Conservation (phyloP, 345 rosid genomes). For the Moricandia moricandioides region DNA sequence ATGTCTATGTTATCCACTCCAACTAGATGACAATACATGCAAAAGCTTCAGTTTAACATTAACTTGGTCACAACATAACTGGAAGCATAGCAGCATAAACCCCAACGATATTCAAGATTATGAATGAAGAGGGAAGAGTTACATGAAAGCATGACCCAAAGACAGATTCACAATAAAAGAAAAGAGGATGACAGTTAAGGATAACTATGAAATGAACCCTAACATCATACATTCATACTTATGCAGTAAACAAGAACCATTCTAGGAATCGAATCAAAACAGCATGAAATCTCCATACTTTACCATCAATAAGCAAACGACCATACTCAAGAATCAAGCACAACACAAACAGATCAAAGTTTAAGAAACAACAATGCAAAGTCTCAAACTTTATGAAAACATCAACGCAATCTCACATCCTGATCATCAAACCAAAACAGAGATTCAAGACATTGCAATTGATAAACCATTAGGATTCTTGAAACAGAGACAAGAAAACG, state of each 20-base stretch:
- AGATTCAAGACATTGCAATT: neutral
- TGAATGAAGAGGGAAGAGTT: neutral
- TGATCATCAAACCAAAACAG: neutral
- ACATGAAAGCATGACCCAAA: neutral
- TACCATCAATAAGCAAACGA: neutral
- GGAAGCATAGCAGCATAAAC: neutral
- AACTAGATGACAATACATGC: no score
- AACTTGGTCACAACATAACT: neutral
- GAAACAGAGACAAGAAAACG: constrained; percentile 3
- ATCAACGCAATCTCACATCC: neutral
- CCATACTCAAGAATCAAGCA: neutral
- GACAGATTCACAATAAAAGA: neutral
- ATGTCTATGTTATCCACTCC: no score
- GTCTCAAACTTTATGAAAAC: no score
- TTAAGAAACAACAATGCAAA: neutral
- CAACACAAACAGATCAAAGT: neutral
- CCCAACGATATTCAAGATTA: neutral
- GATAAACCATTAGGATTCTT: constrained; percentile 11
- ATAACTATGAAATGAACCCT: no score
- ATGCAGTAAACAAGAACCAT: neutral
- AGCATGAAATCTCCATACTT: no score
- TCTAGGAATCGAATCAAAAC: no score
- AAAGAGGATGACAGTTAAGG: no score
- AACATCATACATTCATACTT: no score
- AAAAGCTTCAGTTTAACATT: neutral